phyloP scores from a whole-genome alignment of 345 rosid species.

The Arabis alpina region DNA sequence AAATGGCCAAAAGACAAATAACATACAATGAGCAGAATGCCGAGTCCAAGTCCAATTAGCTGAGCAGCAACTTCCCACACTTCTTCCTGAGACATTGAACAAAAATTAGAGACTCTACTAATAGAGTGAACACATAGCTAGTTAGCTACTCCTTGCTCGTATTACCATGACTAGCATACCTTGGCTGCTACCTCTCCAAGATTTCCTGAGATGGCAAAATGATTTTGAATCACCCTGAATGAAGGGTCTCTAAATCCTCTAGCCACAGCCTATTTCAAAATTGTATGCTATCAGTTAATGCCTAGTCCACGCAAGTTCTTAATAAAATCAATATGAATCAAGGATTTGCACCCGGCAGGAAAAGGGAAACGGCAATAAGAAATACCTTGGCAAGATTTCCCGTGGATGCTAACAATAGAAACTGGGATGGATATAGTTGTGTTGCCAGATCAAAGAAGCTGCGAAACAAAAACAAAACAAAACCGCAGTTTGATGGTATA shows the following conservation, averaged over 20 bases:
- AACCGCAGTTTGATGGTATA: constrained; percentile 1
- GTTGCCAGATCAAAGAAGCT: constrained; percentile 94
- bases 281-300: constrained; percentile 11
- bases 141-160: background rate
- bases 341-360: background rate
- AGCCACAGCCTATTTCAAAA: constrained; percentile 77
- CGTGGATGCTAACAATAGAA: constrained; percentile 85
- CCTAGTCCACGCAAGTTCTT: background rate
- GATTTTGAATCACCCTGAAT: constrained; percentile 89
- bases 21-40: constrained; percentile 82
- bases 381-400: constrained; percentile 96
- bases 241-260: constrained; percentile 97
- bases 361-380: constrained; percentile 9
- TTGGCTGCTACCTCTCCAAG: constrained; percentile 96
- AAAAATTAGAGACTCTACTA: constrained; percentile 9
- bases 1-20: background rate
- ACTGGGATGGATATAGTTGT: constrained; percentile 87
- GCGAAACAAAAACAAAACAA: constrained; percentile 36
- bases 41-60: constrained; percentile 83
- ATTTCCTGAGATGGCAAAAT: constrained; percentile 86
- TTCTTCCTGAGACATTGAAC: constrained; percentile 73
- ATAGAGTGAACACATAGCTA: constrained; percentile 18
- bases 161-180: constrained; percentile 51
- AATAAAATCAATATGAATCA: constrained; percentile 2
- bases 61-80: constrained; percentile 99